Evolutionary conservation across 495 filamentous ascomycete genomes (phyloP), one percentile per base, ranked within the genome.

Genomic region (Trichoderma parareesei): DNA sequence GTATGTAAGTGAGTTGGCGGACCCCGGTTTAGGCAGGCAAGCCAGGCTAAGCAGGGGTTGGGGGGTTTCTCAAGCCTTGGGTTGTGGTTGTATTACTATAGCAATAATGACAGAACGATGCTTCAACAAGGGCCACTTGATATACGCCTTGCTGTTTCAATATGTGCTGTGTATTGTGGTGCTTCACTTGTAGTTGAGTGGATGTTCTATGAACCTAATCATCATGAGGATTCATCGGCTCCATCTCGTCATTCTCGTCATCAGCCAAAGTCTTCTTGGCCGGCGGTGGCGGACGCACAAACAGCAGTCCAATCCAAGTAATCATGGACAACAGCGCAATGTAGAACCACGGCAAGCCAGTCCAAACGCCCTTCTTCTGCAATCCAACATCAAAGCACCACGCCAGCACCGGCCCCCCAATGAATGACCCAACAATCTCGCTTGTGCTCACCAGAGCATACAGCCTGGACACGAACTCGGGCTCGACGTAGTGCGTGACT

Each of bases 361-460:
- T 74, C 83, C 82, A 86, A 5, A 76, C 38, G 0, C 82, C 84
- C 3, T 77, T 79, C 16, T 81, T 65, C 13, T 72, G 67, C 62
- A 85, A 61, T 1, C 84, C 85, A 5, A 76, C 60, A 59, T 80
- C 78, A 66, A 88, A 87, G 33, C 81, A 76, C 40, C 73, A 73
- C 0, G 85, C 85, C 63, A 86, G 75, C 0, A 81, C 70, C 0
- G 84, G 72, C 16, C 82, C 82, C 3, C 80, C 84, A 37, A 82
- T 67, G 10, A 85, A 74, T n/a, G 75, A 76, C 14, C 84, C 82
- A 33, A 82, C 61, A 0, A 81, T 80, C 67, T 87, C 84, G 14
- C 84, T 66, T 11, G 87, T 79, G 65, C 80, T 81, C 61, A 87
- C 79, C 42, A 86, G 73, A 0, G 81, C 82, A 64, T 82, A 86